These are phyloP conservation scores for Aspergillus transmontanensis DNA, from an alignment of 2,329 filamentous ascomycete species.

Conservation along the genomic window DNA sequence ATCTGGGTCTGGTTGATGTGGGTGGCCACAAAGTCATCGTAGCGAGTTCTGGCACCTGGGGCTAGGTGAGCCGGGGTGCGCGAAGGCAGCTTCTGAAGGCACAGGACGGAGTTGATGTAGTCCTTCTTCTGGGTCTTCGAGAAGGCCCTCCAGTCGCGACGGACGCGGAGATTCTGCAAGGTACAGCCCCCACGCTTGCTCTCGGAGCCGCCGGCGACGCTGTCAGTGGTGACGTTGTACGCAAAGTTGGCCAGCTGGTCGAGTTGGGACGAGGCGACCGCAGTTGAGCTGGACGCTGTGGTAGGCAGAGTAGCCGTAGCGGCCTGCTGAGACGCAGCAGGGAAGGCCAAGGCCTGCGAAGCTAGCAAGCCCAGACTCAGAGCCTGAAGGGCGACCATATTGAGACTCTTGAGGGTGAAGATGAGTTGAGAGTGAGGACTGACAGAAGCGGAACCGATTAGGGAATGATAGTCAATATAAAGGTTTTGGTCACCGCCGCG, in stretches of 20 bases:
- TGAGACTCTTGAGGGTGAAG: neutral
- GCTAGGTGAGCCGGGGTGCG: constrained; percentile 36
- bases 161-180: constrained; percentile 21
- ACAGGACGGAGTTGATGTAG: constrained; percentile 52
- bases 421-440: neutral
- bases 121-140: constrained; percentile 35
- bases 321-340: constrained; percentile 8
- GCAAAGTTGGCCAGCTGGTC: constrained; percentile 19
- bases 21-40: constrained; percentile 54
- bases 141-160: constrained; percentile 36
- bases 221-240: constrained; percentile 13
- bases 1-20: constrained; percentile 52
- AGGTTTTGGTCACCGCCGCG: neutral
- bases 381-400: constrained; percentile 20
- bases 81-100: constrained; percentile 45
- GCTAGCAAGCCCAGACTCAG: constrained; percentile 18
- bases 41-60: constrained; percentile 49
- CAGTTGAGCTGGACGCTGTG: constrained; percentile 8
- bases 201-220: constrained; percentile 2
- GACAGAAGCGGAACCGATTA: neutral
- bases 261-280: constrained; percentile 18
- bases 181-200: constrained; percentile 17
- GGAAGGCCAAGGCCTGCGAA: constrained; percentile 17
- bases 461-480: constrained; percentile 8
- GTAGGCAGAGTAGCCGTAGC: constrained; percentile 7